Percentiles rank a stretch among this genome's conserved stretches.
Conservation (phyloP, 2,329 filamentous ascomycete genomes). For the Ascochyta fabae region DNA sequence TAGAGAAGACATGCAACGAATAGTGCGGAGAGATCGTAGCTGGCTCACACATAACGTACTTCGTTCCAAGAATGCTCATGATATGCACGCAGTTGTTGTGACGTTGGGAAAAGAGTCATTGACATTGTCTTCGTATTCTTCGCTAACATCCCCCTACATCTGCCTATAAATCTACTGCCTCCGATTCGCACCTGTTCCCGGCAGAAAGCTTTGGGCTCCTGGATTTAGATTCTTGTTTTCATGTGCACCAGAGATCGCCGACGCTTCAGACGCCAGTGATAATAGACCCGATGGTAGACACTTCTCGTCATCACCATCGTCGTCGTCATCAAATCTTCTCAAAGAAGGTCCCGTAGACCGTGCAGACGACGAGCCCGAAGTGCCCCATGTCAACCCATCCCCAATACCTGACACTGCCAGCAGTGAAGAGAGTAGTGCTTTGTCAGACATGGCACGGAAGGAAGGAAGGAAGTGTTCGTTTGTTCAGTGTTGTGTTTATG, state of each 20-base stretch:
- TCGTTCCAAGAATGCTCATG: neutral
- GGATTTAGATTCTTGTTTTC: neutral
- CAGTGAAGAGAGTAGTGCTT: neutral
- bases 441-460: neutral
- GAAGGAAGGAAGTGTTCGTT: neutral
- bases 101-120: neutral
- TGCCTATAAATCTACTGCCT: no score
- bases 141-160: no score
- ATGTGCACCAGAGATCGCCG: neutral
- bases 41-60: neutral
- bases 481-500: no score
- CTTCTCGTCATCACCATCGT: neutral
- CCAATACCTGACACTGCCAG: slow-evolving; percentile 2
- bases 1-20: neutral
- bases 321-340: neutral
- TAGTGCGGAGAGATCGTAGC: neutral
- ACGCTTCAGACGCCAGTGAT: neutral
- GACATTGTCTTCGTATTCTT: no score
- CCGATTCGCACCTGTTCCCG: neutral
- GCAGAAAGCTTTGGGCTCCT: neutral
- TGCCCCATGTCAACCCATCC: neutral
- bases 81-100: neutral
- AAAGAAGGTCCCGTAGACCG: neutral
- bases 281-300: no score
- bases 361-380: neutral